Evolutionary conservation across 305 asterid species (phyloP), one percentile per base, ranked within the genome.

Genomic region (Solanum aculeatissimum): DNA sequence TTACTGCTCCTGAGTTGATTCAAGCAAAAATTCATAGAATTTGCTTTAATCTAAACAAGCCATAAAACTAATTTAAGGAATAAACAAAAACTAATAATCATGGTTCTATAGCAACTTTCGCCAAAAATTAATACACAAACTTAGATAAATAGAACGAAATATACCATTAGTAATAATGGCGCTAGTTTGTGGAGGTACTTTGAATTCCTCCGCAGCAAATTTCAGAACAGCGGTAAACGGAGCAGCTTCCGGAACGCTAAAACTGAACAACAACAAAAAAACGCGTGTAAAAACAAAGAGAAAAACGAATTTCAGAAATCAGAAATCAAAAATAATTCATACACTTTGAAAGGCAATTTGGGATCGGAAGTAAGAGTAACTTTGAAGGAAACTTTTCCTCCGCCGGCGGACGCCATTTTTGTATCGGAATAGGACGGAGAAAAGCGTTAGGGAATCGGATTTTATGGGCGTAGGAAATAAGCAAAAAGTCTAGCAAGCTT

Each of bases 161-260:
- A 40, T 87, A 96, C 99, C 99, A 72, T 95, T 96, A 12, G 99
- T 96, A 89, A 96, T 95, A 80, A 96, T 93, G 84, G 98, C 99
- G 80, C 99, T 96, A 75, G 99, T 96, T 87, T 96, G 97, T 15
- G 98, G 98, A 81, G 98, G 99, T 58, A 96, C 98, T 90, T 96
- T 96, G 92, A 96, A 96, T 96, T 96, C 99, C 90, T 96, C 99
- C 19, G 98, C 98, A 2, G 98, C 97, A 70, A 90, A 96, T 91
- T 96, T 96, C 87, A 96, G 92, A 38, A 95, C 98, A 16, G 99
- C 99, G 2, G 99, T 96, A 84, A 96, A 96, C 19, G 99, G 98
- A 23, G 98, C 98, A 55, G 93, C 99, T 92, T 96, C 99, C 11
- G 99, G 98, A 49, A 96, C 98, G 90, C 98, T 95, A 85, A 96